A percentile compares a stretch with the other conserved stretches of the same genome.
Conservation (phyloP, 306 rosid species). For the Glycine latifolia region DNA sequence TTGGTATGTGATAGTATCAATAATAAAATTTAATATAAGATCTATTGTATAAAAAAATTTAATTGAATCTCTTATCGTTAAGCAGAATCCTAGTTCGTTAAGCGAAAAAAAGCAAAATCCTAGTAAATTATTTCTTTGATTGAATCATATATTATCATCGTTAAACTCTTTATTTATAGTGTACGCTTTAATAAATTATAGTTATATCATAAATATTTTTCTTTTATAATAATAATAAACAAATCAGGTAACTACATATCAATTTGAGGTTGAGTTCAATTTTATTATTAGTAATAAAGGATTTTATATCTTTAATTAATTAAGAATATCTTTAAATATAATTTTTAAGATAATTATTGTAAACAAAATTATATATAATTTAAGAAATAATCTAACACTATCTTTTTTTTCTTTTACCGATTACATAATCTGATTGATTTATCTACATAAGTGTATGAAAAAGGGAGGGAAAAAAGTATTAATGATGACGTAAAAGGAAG, state of each 20-base stretch:
- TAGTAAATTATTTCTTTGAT: not conserved
- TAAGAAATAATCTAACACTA: no score
- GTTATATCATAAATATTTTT: not conserved
- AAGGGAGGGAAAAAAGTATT: not conserved
- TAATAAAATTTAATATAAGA: not conserved
- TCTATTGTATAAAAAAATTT: not conserved
- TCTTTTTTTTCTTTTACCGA: not conserved
- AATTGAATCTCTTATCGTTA: not conserved
- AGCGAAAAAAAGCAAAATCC: not conserved
- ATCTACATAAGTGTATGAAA: not conserved
- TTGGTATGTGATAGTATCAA: no score
- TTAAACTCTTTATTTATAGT: not conserved
- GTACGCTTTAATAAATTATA: not conserved
- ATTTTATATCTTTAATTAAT: no score
- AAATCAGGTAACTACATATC: not conserved
- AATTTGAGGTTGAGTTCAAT: no score
- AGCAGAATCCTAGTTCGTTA: not conserved
- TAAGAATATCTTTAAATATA: not conserved
- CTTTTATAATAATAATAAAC: not conserved
- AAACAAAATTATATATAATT: no score
- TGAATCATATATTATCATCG: no score
- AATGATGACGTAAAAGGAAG: conserved; percentile 20
- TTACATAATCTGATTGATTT: not conserved
- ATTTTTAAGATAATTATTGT: no score
- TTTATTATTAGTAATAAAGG: no score